phyloP scores from a whole-genome alignment of 2,329 filamentous ascomycete genomes.

The Epicoccum sorghinum region DNA sequence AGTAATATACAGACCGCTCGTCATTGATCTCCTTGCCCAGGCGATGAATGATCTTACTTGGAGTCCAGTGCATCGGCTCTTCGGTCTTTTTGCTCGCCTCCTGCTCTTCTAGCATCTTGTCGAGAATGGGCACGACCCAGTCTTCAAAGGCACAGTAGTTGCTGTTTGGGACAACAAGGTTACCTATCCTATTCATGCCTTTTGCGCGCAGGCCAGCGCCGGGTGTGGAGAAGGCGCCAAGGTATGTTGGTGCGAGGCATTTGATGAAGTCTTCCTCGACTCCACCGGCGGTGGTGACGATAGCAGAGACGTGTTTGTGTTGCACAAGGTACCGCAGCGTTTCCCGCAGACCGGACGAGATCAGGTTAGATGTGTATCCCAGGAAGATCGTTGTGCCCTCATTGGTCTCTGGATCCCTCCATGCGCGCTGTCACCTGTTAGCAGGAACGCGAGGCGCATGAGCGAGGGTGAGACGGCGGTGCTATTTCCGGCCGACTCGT shows the following conservation, averaged over 20 bases:
- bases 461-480: conserved; percentile 23
- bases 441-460: conserved; percentile 31
- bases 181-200: conserved; percentile 94
- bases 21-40: conserved; percentile 94
- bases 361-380: conserved; percentile 96
- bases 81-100: conserved; percentile 73
- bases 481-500: conserved; percentile 42
- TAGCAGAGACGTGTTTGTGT: conserved; percentile 88
- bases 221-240: conserved; percentile 79
- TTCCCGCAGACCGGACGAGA: conserved; percentile 91
- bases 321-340: conserved; percentile 91
- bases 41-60: conserved; percentile 86
- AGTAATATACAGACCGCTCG: conserved; percentile 91
- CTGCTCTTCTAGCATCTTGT: conserved; percentile 91
- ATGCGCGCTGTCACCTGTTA: conserved; percentile 66
- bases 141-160: conserved; percentile 99
- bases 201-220: conserved; percentile 80
- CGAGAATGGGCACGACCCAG: conserved; percentile 95
- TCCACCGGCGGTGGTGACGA: conserved; percentile 94
- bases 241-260: conserved; percentile 91
- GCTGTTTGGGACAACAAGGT: conserved; percentile 91
- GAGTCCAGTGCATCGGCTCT: conserved; percentile 85
- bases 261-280: conserved; percentile 99
- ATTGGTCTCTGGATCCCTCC: conserved; percentile 78
- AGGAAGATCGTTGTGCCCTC: conserved; percentile 91